Conservation (phyloP, 2,329 filamentous ascomycete genomes). For the Rhynchosporium secalis region DNA sequence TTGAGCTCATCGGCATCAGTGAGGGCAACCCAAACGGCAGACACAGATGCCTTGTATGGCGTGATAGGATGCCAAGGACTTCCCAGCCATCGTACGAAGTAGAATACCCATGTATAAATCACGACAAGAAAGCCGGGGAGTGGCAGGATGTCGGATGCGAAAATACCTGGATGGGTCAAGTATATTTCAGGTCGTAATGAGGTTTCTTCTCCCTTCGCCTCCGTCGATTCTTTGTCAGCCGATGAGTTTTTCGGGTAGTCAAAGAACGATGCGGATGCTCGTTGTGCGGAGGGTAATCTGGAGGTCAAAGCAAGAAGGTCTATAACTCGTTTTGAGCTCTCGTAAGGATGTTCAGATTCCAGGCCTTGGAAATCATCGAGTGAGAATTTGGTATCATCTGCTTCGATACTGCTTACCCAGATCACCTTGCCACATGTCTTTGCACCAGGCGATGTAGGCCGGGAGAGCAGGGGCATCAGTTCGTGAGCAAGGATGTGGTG, state of each 20-base stretch:
- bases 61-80: constrained; percentile 83
- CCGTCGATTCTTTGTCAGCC: constrained; percentile 28
- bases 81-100: constrained; percentile 73
- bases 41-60: constrained; percentile 74
- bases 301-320: constrained; percentile 79
- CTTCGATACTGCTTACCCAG: constrained; percentile 85
- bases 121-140: constrained; percentile 69
- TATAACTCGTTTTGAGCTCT: constrained; percentile 82
- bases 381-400: constrained; percentile 47
- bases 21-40: constrained; percentile 77
- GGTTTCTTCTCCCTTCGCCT: constrained; percentile 18
- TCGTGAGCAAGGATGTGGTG: constrained; percentile 88
- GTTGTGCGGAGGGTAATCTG: constrained; percentile 61
- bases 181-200: constrained; percentile 64
- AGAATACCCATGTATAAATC: constrained; percentile 67
- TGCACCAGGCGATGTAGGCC: constrained; percentile 30
- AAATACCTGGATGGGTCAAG: constrained; percentile 82
- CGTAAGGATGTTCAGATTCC: constrained; percentile 64
- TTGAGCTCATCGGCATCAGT: constrained; percentile 64
- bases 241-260: constrained; percentile 38
- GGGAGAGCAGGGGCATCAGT: constrained; percentile 68
- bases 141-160: constrained; percentile 78
- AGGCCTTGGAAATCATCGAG: constrained; percentile 80
- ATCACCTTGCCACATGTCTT: constrained; percentile 55
- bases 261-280: constrained; percentile 59